A percentile compares a stretch with the other conserved stretches of the same genome.
Conservation (phyloP, 495 filamentous ascomycete species). For the Rhizodiscina lignyota region DNA sequence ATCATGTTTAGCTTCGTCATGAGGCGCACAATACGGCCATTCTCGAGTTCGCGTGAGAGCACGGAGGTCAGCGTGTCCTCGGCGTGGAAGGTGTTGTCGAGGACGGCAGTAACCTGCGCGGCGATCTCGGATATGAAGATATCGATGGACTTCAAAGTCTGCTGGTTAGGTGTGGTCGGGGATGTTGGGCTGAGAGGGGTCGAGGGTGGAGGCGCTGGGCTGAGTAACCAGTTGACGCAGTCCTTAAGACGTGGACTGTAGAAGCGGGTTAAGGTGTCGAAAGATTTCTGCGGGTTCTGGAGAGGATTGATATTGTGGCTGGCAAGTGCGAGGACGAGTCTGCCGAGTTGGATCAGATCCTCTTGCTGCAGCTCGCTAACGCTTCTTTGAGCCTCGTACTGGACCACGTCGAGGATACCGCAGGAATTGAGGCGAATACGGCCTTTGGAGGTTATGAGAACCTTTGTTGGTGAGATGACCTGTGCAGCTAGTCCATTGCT, state of each 20-base stretch:
- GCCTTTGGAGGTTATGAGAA: constrained; percentile 67
- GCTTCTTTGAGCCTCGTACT: constrained; percentile 48
- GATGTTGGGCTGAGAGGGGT: constrained; percentile 15
- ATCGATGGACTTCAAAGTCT: constrained; percentile 50
- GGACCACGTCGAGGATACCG: constrained; percentile 70
- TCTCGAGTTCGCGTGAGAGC: constrained; percentile 71
- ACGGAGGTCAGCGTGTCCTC: constrained; percentile 56
- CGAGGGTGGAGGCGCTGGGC: constrained; percentile 12
- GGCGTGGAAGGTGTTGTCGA: constrained; percentile 58
- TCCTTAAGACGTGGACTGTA: constrained; percentile 63
- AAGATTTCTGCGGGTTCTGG: constrained; percentile 39
- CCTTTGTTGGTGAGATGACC: constrained; percentile 67
- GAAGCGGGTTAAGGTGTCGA: constrained; percentile 53
- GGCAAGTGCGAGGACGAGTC: constrained; percentile 63
- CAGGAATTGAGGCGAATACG: constrained; percentile 83
- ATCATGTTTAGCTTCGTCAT: constrained; percentile 71
- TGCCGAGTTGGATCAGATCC: constrained; percentile 76
- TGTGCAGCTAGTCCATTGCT: constrained; percentile 63
- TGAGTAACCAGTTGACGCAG: constrained; percentile 60
- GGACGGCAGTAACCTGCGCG: constrained; percentile 46
- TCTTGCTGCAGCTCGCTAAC: constrained; percentile 67
- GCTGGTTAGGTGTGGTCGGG: constrained; percentile 14
- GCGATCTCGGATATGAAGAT: constrained; percentile 63
- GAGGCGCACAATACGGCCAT: constrained; percentile 69
- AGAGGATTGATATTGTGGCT: constrained; percentile 40